Evolutionary conservation across 2,329 filamentous ascomycete genomes (phyloP), one percentile per base, ranked within the genome.

Genomic region (Sarocladium oryzae): DNA sequence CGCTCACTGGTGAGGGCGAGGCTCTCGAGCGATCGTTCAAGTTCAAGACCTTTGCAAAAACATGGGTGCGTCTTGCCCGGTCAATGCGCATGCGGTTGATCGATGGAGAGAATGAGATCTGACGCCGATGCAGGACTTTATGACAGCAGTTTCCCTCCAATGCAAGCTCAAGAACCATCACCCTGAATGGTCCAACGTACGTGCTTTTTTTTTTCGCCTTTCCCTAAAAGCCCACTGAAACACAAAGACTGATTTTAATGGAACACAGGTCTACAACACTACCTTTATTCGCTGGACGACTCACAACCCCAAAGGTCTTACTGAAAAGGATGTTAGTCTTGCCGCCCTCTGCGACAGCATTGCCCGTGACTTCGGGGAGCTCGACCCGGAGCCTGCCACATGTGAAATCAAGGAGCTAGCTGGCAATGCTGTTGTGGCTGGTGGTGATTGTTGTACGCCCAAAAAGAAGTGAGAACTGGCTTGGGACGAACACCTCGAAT

Each of bases 111-210:
- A n/a, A n/a, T n/a, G n/a, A n/a, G n/a, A n/a, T n/a, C n/a, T n/a
- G n/a, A n/a, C n/a, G n/a, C n/a, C n/a, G n/a, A n/a, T n/a, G n/a
- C 55, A 86, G 83, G 82, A 84, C 56, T 89, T 89, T 67, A 88
- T 89, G 85, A 85, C 83, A n/a, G 75, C 75, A 2, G 77, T 89
- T 13, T 81, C 85, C 10, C 68, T 82, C 28, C 78, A 88, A 59
- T 86, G 84, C 67, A 85, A 85, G 61, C 64, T 78, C 33, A 76
- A 78, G 60, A 85, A 81, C 58, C 86, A 89, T 63, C 86, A 89
- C 60, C 85, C 86, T 0, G 85, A 89, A 64, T 89, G 85, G 85
- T 84, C 82, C 2, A 89, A 89, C 61, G 84, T 84, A 67, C 2
- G 20, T 30, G 13, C 28, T 30, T 30, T 30, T 13, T 30, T n/a